phyloP scores from a whole-genome alignment of 2,329 filamentous ascomycete species.

The Paraconiothyrium brasiliense region DNA sequence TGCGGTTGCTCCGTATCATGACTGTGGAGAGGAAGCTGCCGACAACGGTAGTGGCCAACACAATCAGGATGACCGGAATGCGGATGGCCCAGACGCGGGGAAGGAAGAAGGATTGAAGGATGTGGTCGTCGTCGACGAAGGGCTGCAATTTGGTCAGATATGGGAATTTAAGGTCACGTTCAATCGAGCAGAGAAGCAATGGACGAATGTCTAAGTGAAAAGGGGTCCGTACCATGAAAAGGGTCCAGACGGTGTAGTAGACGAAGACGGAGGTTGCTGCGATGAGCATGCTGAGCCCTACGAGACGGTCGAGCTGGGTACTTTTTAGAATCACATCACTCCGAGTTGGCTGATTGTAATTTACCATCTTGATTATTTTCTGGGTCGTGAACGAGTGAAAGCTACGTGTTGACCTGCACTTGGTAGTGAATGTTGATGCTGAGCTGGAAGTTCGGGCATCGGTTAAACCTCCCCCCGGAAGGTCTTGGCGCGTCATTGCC shows the following conservation, averaged over 20 bases:
- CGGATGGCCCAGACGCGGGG: conserved; percentile 98
- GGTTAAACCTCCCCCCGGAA: conserved; percentile 15
- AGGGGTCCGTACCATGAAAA: conserved; percentile 80
- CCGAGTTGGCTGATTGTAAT: neutral
- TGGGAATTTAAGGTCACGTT: no score
- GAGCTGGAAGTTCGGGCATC: conserved; percentile 25
- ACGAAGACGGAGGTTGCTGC: conserved; percentile 77
- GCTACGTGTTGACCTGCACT: conserved; percentile 18
- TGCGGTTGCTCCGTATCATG: conserved; percentile 98
- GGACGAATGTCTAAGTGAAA: neutral
- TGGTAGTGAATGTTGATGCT: conserved; percentile 23
- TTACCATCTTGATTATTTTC: conserved; percentile 41
- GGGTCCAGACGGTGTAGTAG: conserved; percentile 98
- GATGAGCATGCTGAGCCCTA: conserved; percentile 79
- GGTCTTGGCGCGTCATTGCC: conserved; percentile 17
- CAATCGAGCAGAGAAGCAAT: neutral
- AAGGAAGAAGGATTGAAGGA: conserved; percentile 93
- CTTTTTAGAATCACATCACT: conserved; percentile 16
- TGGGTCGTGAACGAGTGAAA: conserved; percentile 29
- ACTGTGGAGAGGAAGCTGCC: conserved; percentile 95
- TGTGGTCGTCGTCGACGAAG: conserved; percentile 94
- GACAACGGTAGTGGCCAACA: conserved; percentile 90
- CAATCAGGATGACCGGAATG: conserved; percentile 94
- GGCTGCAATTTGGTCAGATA: conserved; percentile 65
- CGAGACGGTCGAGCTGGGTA: conserved; percentile 85